Evolutionary conservation across 257 asterid species (phyloP).

Genomic region (Anisodus tanguticus): DNA sequence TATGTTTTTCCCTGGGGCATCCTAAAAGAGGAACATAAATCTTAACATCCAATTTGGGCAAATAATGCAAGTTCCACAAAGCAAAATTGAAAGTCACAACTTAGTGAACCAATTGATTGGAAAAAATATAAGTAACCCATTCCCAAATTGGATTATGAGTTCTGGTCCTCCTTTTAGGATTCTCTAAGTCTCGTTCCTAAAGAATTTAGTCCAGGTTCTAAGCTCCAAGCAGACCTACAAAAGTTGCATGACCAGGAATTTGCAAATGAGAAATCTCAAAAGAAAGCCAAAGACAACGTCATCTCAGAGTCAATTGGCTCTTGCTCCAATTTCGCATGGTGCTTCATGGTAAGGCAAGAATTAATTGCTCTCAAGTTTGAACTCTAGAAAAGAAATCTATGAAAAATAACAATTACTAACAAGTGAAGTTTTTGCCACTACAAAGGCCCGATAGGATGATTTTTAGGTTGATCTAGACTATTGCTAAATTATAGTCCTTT

Average conservation of each 20-base stretch:
- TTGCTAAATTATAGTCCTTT: background rate
- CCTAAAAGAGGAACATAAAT: background rate
- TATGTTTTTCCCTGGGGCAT: background rate
- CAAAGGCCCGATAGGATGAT: background rate
- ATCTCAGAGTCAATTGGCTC: constrained; percentile 22
- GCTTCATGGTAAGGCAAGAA: constrained; percentile 19
- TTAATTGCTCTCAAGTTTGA: constrained; percentile 13
- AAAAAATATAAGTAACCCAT: background rate
- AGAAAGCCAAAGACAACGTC: background rate
- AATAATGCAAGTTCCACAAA: background rate
- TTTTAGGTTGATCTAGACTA: background rate
- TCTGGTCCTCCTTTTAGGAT: background rate
- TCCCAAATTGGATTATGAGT: background rate
- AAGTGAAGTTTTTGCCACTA: background rate
- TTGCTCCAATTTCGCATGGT: background rate
- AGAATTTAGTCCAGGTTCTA: background rate
- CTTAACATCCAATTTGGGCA: background rate
- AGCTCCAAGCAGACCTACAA: background rate
- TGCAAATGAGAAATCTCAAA: constrained; percentile 13
- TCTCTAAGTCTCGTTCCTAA: background rate
- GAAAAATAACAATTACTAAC: background rate
- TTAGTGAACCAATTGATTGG: constrained; percentile 1
- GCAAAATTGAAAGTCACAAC: constrained; percentile 7
- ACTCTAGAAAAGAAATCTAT: constrained; percentile 10
- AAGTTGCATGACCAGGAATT: constrained; percentile 13